Percentiles rank a stretch among this genome's conserved stretches.
phyloP scores from a whole-genome alignment of 1,139 yeast genomes.

The Petasospora rhodanensis region DNA sequence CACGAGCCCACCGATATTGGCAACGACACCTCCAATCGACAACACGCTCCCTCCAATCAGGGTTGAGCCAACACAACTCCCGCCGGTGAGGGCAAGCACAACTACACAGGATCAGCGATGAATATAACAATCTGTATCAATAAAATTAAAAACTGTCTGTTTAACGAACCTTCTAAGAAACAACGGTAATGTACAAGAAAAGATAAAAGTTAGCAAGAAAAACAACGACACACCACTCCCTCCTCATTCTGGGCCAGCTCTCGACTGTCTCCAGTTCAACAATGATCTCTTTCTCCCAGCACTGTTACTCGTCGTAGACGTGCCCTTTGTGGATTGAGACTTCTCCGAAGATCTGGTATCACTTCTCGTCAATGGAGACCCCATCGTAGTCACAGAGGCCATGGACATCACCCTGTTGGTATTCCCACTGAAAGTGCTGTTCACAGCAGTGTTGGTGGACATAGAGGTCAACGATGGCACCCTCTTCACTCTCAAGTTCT shows the following conservation, averaged over 20 bases:
- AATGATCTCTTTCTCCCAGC: slow-evolving; percentile 37
- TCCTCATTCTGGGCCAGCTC: slow-evolving; percentile 11
- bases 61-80: too few relatives aligned
- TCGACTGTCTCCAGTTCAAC: slow-evolving; percentile 42
- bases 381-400: slow-evolving; percentile 10
- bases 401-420: slow-evolving; percentile 4
- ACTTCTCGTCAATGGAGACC: slow-evolving; percentile 14
- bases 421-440: neutral
- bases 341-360: slow-evolving; percentile 26
- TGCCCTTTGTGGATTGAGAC: slow-evolving; percentile 17
- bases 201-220: too few relatives aligned
- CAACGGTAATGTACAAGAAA: too few relatives aligned
- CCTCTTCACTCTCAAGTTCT: slow-evolving; percentile 16
- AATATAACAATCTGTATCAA: too few relatives aligned
- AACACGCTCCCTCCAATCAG: too few relatives aligned
- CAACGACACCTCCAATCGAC: too few relatives aligned
- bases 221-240: too few relatives aligned
- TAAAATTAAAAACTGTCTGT: too few relatives aligned
- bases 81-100: too few relatives aligned
- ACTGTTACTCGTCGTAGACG: slow-evolving; percentile 15
- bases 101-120: too few relatives aligned
- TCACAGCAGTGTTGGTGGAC: slow-evolving; percentile 1
- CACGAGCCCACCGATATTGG: too few relatives aligned
- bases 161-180: too few relatives aligned
- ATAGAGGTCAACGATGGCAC: slow-evolving; percentile 17